These are phyloP conservation scores for Claviceps spartinae DNA, from an alignment of 2,329 filamentous ascomycete species.

Conservation along the genomic window DNA sequence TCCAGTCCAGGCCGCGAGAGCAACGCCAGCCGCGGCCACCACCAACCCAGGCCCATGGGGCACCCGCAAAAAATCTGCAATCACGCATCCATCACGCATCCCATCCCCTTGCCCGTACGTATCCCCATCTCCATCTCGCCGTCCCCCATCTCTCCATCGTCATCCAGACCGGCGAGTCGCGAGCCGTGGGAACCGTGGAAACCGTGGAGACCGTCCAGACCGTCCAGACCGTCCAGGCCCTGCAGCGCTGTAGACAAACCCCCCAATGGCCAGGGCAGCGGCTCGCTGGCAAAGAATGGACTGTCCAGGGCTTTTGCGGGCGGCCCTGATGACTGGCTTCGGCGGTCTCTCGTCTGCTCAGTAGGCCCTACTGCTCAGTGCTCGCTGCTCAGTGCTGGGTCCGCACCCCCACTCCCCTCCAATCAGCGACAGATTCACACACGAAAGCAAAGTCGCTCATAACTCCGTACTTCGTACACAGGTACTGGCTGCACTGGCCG, in stretches of 20 bases:
- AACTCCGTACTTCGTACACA: neutral
- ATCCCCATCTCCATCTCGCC: neutral
- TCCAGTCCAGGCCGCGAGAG: neutral
- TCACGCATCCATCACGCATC: neutral
- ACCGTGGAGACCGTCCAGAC: neutral
- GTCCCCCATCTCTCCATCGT: neutral
- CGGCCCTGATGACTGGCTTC: neutral
- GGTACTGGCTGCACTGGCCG: too few relatives aligned
- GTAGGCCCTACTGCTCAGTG: neutral
- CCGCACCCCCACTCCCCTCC: neutral
- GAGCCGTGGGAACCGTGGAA: neutral
- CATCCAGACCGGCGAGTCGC: neutral
- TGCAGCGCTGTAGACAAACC: neutral
- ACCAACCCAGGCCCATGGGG: neutral
- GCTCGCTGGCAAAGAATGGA: neutral
- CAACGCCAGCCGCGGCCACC: neutral
- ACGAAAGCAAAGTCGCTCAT: conserved; percentile 5
- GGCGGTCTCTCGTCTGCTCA: neutral
- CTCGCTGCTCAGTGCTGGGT: neutral
- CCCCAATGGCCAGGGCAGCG: too few relatives aligned
- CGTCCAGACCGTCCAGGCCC: neutral
- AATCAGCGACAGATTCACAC: neutral
- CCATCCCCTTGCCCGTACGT: neutral
- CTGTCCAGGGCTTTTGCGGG: neutral
- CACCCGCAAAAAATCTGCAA: neutral